Evolutionary conservation across 495 filamentous ascomycete genomes (phyloP), one percentile per base, ranked within the genome.

Genomic region (Neurospora sublineolata): DNA sequence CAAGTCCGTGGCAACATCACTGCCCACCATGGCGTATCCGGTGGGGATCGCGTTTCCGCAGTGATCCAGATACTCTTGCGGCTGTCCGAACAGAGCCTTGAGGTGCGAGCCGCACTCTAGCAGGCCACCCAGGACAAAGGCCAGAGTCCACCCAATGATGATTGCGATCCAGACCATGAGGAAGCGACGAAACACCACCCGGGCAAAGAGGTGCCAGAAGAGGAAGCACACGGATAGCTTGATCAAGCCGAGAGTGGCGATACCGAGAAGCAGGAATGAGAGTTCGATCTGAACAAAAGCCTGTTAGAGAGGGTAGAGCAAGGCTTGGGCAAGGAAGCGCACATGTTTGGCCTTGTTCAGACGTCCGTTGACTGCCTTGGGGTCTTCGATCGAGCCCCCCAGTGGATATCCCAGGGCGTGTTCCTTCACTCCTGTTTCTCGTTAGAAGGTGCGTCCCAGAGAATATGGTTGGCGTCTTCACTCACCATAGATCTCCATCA

Each of bases 151-250:
- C 0, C 44, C 3, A 0, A 69, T 30, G 0, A 72, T 67, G 27
- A 74, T 23, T 0, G 68, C 72, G 9, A 72, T 76, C 74, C 74
- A 77, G 44, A 73, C 27, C 14, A 73, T 69, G 40, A 77, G 71
- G 18, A 77, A 74, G 0, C 74, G 74, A 9, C 74, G 71, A 36
- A 74, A 71, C 20, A 70, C 68, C 5, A 72, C 73, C 1, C 40
- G 37, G 9, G 75, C 67, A 30, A 76, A 76, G 3, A 76, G 46
- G 11, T 75, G 71, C 75, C 74, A 77, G 70, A 75, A 77, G 7
- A 77, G 68, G 3, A 75, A 72, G 33, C 38, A 60, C 7, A 72
- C 44, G 8, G 70, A 75, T 1, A 77, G 37, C 37, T 75, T 77
- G 69, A 73, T 42, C 8, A 75, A 39, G 39, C 74, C 74, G 37